These are phyloP conservation scores for Huiozyma sinensis DNA, from an alignment of 805 yeast genomes.

Conservation along the genomic window DNA sequence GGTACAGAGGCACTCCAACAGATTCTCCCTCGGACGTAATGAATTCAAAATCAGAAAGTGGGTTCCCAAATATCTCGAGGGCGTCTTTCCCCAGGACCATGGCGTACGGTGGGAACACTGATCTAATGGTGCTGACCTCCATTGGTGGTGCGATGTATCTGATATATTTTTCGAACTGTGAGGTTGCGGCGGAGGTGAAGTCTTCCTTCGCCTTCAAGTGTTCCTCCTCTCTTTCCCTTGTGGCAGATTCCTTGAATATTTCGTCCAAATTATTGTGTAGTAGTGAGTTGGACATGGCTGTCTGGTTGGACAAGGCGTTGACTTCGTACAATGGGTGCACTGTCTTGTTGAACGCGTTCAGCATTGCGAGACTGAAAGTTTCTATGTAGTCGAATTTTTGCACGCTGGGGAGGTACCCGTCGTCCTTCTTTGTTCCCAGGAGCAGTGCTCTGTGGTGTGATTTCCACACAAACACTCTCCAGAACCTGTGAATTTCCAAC, in stretches of 20 bases:
- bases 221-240: constrained; percentile 1
- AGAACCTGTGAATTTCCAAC: constrained; percentile 44
- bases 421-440: constrained; percentile 36
- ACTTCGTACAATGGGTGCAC: constrained; percentile 3
- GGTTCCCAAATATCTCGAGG: constrained; percentile 51
- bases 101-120: constrained; percentile 63
- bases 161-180: constrained; percentile 55
- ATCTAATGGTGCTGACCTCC: constrained; percentile 47
- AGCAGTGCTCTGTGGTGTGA: constrained; percentile 63
- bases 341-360: constrained; percentile 31
- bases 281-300: neutral
- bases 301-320: neutral
- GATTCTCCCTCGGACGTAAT: constrained; percentile 58
- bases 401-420: constrained; percentile 26
- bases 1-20: constrained; percentile 47
- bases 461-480: constrained; percentile 65
- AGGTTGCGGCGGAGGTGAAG: constrained; percentile 10
- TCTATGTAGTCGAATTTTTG: constrained; percentile 36
- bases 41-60: constrained; percentile 62
- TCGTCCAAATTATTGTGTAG: constrained; percentile 2
- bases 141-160: constrained; percentile 64
- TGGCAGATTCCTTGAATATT: constrained; percentile 3
- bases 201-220: neutral
- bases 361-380: constrained; percentile 44
- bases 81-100: constrained; percentile 70